Evolutionary conservation across 2,329 filamentous ascomycete genomes (phyloP).

Genomic region (Paradendryphiella salina): DNA sequence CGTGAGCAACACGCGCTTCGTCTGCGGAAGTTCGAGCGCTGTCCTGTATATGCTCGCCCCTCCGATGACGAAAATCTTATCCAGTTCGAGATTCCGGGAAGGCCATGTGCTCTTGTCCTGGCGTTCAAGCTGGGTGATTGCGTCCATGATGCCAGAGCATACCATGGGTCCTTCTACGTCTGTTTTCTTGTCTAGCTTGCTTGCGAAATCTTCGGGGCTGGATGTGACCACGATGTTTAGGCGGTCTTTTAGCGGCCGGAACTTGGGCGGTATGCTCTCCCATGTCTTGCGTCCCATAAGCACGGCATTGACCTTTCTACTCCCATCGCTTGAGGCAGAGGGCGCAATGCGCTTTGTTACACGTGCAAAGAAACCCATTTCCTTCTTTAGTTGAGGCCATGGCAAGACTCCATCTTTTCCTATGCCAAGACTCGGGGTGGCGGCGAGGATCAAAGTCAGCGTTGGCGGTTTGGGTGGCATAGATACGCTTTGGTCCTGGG

Average conservation of each 20-base stretch:
- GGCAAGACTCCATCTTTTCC: conserved; percentile 77
- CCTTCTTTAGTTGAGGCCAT: conserved; percentile 84
- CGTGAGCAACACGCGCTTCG: conserved; percentile 70
- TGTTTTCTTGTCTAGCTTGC: conserved; percentile 3
- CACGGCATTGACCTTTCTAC: conserved; percentile 61
- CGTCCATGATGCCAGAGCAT: conserved; percentile 57
- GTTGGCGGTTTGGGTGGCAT: conserved; percentile 51
- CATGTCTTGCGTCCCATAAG: conserved; percentile 99
- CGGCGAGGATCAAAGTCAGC: conserved; percentile 90
- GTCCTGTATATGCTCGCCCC: conserved; percentile 82
- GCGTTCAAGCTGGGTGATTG: conserved; percentile 10
- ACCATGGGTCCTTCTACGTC: conserved; percentile 54
- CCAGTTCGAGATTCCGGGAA: conserved; percentile 8
- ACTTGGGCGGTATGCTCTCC: conserved; percentile 79
- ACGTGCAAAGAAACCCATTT: conserved; percentile 94
- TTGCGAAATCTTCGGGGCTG: conserved; percentile 21
- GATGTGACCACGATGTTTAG: conserved; percentile 81
- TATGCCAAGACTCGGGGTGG: conserved; percentile 88
- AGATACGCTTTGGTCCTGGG: conserved; percentile 1
- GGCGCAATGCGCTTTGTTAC: conserved; percentile 71
- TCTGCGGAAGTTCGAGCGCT: conserved; percentile 63
- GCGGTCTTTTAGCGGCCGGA: conserved; percentile 77
- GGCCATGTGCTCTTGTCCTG: conserved; percentile 1
- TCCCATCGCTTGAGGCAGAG: background rate
- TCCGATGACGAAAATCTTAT: conserved; percentile 78